phyloP scores from a whole-genome alignment of 345 rosid genomes.

The Ceriops decandra region DNA sequence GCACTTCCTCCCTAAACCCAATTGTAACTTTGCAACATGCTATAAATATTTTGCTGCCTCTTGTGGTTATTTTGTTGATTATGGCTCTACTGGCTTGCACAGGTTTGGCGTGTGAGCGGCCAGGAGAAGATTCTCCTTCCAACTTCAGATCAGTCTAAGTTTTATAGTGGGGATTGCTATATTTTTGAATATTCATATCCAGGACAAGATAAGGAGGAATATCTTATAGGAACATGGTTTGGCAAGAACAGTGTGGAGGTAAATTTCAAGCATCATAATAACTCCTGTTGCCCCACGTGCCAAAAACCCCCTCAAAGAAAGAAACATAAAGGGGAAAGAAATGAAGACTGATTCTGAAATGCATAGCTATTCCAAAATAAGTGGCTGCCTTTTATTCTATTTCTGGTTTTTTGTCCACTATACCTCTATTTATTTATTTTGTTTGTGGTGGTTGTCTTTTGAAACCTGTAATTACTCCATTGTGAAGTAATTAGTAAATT shows the following conservation, averaged over 20 bases:
- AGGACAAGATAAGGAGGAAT: constrained; percentile 90
- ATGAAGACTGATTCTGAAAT: not conserved
- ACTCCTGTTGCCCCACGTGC: not conserved
- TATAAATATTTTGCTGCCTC: not conserved
- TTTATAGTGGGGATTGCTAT: constrained; percentile 87
- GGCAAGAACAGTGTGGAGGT: constrained; percentile 94
- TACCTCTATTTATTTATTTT: too few relatives aligned
- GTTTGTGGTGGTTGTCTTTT: too few relatives aligned
- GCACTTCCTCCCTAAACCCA: not conserved
- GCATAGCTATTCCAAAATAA: too few relatives aligned
- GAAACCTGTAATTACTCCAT: too few relatives aligned
- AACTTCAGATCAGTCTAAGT: constrained; percentile 78
- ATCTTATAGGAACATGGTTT: constrained; percentile 88
- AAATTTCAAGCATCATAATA: constrained; percentile 16
- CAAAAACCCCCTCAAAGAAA: too few relatives aligned
- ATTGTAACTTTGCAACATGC: not conserved
- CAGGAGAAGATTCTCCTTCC: constrained; percentile 69
- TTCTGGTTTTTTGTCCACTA: too few relatives aligned
- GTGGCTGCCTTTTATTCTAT: too few relatives aligned
- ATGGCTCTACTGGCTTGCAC: constrained; percentile 13
- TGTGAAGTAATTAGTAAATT: too few relatives aligned
- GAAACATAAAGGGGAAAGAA: not conserved
- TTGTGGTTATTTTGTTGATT: constrained; percentile 14
- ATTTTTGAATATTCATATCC: constrained; percentile 85
- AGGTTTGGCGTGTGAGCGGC: constrained; percentile 89